Conservation (phyloP, 805 yeast genomes). For the Kluyveromyces aestuarii region DNA sequence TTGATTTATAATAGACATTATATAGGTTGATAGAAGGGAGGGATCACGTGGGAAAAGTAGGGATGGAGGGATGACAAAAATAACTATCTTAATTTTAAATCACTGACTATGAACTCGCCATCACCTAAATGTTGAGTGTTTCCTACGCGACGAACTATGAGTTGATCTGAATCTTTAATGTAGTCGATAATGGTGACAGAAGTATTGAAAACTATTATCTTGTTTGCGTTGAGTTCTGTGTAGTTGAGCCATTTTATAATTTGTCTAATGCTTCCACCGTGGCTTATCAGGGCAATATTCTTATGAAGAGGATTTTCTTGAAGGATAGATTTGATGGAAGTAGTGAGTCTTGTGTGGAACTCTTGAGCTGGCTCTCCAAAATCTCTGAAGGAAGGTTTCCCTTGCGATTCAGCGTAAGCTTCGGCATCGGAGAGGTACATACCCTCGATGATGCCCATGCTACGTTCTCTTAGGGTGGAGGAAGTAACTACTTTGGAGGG, state of each 20-base stretch:
- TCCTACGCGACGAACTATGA: constrained; percentile 47
- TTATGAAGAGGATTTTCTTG: constrained; percentile 27
- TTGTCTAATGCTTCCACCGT: constrained; percentile 73
- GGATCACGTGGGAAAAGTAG: not conserved
- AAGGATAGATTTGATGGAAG: constrained; percentile 37
- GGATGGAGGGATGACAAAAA: not conserved
- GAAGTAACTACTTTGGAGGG: constrained; percentile 1
- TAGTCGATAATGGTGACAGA: constrained; percentile 62
- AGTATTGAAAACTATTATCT: constrained; percentile 61
- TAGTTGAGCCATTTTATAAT: constrained; percentile 42
- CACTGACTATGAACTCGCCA: constrained; percentile 40
- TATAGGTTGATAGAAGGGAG: not conserved
- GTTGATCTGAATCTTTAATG: constrained; percentile 31
- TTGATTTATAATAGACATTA: not conserved
- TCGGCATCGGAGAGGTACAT: constrained; percentile 60
- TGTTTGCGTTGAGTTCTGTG: constrained; percentile 33
- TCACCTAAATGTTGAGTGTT: constrained; percentile 59
- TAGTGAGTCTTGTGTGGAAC: constrained; percentile 40
- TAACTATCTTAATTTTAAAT: constrained; percentile 36
- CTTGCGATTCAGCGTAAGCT: constrained; percentile 40
- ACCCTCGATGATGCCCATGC: constrained; percentile 76
- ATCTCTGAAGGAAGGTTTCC: constrained; percentile 44
- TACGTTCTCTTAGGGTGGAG: constrained; percentile 52
- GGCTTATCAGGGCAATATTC: constrained; percentile 59
- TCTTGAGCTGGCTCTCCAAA: constrained; percentile 51